Base-by-base conservation (phyloP, 1,284 basidiomycete genomes). In the Lentinus polychrous region DNA sequence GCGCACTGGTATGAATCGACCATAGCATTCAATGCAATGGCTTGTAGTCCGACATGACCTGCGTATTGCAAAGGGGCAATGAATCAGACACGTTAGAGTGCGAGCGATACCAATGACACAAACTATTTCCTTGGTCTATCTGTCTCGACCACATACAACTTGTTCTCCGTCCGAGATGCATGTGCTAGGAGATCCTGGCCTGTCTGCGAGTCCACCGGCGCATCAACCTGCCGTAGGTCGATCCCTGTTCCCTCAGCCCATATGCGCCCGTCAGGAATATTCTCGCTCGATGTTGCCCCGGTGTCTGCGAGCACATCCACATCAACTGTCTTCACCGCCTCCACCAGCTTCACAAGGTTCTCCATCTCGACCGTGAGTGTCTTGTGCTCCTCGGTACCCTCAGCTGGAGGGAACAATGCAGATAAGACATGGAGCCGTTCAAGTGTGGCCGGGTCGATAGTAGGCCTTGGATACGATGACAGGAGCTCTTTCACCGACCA, bases 401-500 rank as follows among this genome's bases (percentile, higher is more conserved):
- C 69, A 33, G 66, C 59, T 0, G 86, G 87, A 3, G 84, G 78
- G 20, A 74, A 60, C 31, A 91, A 72, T 17, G 86, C 87, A 43
- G 87, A 81, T 33, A 88, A 73, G 38, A 78, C 66, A 57, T 90
- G 81, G 2, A 90, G 72, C 37, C 72, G 79, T 34, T 70, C 70
- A 38, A 91, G 67, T 1, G 78, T 81, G 15, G 64, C 56, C 2
- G 75, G 57, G 6, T 80, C 71, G 45, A 90, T 67, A 2, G 67
- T 69, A 7, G 86, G 86, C 17, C 72, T 76, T 2, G 85, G 80
- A 58, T 88, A 89, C 5, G 86, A 88, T 8, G 83, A 81, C 2
- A 90, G 64, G 3, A 91, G 73, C 43, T 80, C 68, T 58, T 81
- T 74, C 42, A 91, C 79, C 43, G 87, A 91, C 87, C 87, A 91